Evolutionary conservation across 345 rosid species (phyloP).

Genomic region (Murraya paniculata): DNA sequence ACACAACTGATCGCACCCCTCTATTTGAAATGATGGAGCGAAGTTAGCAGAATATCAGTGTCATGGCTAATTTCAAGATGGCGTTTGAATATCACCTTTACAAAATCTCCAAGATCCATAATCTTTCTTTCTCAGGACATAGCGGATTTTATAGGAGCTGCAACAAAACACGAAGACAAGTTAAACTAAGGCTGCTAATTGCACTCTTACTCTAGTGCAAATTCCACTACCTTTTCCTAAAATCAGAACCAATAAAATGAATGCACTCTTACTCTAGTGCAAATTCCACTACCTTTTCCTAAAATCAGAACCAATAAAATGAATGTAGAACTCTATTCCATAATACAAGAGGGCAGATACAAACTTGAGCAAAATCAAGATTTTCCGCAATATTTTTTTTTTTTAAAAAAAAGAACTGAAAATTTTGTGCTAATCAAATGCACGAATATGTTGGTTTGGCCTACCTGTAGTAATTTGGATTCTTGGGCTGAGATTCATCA

Average conservation of each 20-base stretch:
- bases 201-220: too few relatives aligned
- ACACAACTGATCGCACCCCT: not conserved
- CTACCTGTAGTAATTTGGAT: constrained; percentile 86
- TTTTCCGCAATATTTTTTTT: not conserved
- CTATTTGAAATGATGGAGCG: not conserved
- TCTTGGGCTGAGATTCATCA: constrained; percentile 66
- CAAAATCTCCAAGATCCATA: constrained; percentile 92
- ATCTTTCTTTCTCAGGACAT: constrained; percentile 71
- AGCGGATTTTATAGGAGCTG: constrained; percentile 74
- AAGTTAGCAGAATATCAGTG: not conserved
- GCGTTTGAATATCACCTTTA: constrained; percentile 53
- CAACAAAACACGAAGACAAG: not conserved
- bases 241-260: not conserved
- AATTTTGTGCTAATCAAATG: not conserved
- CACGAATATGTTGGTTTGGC: not conserved
- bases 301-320: not conserved
- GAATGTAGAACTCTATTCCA: not conserved
- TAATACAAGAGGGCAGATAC: not conserved
- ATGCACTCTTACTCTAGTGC: not conserved
- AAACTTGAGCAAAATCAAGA: not conserved
- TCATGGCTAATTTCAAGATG: constrained; percentile 21
- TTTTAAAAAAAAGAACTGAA: not conserved
- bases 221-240: not conserved
- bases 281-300: not conserved
- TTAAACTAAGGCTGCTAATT: not conserved